These are phyloP conservation scores for Cyberlindnera bimundalis DNA, from an alignment of 805 yeast genomes.

Conservation along the genomic window DNA sequence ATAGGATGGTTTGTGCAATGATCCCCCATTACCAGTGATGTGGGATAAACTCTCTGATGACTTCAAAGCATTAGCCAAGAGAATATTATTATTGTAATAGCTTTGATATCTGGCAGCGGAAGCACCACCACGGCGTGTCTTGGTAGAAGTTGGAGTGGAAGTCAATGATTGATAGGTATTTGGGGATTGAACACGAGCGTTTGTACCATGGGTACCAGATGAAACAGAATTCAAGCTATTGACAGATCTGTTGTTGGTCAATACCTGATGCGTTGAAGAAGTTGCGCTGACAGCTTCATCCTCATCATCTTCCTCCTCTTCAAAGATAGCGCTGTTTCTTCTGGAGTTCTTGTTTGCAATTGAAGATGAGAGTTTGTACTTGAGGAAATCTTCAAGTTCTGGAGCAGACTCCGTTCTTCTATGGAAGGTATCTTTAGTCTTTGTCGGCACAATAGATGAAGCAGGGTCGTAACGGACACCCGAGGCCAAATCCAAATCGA, in stretches of 20 bases:
- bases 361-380: constrained; percentile 15
- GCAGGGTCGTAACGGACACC: constrained; percentile 33
- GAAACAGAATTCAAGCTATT: constrained; percentile 18
- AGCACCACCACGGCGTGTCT: constrained; percentile 32
- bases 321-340: constrained; percentile 30
- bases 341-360: constrained; percentile 16
- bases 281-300: constrained; percentile 20
- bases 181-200: constrained; percentile 10
- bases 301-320: constrained; percentile 31
- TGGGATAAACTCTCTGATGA: constrained; percentile 33
- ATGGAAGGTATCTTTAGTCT: constrained; percentile 34
- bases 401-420: constrained; percentile 58
- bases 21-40: constrained; percentile 5
- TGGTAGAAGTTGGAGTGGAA: constrained; percentile 30
- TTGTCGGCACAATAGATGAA: constrained; percentile 21
- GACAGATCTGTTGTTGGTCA: constrained; percentile 22
- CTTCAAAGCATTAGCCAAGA: constrained; percentile 43
- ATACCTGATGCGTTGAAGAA: constrained; percentile 14
- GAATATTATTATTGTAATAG: constrained; percentile 43
- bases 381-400: constrained; percentile 38
- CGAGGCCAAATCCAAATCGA: constrained; percentile 53
- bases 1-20: constrained; percentile 20
- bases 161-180: constrained; percentile 11
- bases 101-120: constrained; percentile 49
- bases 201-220: constrained; percentile 1